Base-by-base conservation (phyloP, 2,329 filamentous ascomycete genomes). In the Epichloe typhina region DNA sequence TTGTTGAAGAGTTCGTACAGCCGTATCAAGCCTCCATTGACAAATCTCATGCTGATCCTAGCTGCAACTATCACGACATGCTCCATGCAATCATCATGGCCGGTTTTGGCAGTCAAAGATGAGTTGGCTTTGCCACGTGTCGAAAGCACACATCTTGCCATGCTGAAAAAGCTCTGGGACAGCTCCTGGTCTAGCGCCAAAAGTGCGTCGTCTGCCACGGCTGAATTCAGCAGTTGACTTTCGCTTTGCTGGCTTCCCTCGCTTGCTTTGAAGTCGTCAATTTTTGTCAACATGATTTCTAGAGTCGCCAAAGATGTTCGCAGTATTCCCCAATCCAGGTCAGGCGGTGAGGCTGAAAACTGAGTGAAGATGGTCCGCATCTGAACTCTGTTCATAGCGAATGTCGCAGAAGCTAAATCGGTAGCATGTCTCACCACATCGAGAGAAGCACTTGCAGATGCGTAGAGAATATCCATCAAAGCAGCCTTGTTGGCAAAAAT, bases 401-500 rank as follows among this genome's bases (percentile, higher is more conserved):
- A 74, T 2, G 72, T 72, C 5, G 72, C 72, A 15, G 71, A 65
- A 50, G 67, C 68, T 7, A 80, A 63, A 23, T 72, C 69, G 13
- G 63, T 61, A 0, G 75, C 69, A 37, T 72, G 66, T 47, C 60
- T 66, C 59, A 80, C 66, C 3, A 78, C 75, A 53, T 77, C 72
- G 38, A 77, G 59, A 9, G 75, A 79, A 1, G 74, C 68, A 46
- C 64, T 65, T 38, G 73, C 63, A 4, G 72, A 76, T 50, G 69
- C 67, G 47, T 73, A 62, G 12, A 82, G 58, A 35, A 80, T 66
- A 51, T 81, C 77, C 64, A 74, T 69, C 2, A 75, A 69, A 4
- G 74, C 71, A 21, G 70, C 69, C 55, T 72, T 76, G 59, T 82
- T 82, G 56, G 66, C 66, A 17, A 65, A 67, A 19, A 80, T 68